Evolutionary conservation across 768 basidiomycete species (phyloP).

Genomic region (Mycena latifolia): DNA sequence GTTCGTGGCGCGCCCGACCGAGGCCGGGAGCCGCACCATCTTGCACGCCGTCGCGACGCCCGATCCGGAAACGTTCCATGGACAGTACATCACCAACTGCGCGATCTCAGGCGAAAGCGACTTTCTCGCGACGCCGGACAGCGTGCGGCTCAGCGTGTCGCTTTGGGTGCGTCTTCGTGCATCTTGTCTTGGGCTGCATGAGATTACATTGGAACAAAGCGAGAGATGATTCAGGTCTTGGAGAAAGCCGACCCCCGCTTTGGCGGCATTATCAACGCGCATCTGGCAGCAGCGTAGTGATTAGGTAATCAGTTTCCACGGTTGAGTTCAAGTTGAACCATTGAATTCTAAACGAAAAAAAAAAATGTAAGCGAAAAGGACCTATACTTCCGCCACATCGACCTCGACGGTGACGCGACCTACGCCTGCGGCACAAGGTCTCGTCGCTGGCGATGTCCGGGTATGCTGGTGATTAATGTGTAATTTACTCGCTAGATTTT

Average conservation of each 20-base stretch:
- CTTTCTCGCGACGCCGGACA: neutral
- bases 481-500: neutral
- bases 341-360: too few species aligned
- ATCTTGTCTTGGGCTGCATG: too few species aligned
- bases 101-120: slow-evolving; percentile 9
- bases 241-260: too few species aligned
- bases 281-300: too few species aligned
- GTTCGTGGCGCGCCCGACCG: slow-evolving; percentile 45
- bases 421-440: slow-evolving; percentile 18
- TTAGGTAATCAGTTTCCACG: too few species aligned
- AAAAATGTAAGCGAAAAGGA: slow-evolving; percentile 73
- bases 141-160: too few species aligned
- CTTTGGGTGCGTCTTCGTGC: too few species aligned
- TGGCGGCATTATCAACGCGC: too few species aligned
- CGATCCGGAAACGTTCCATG: slow-evolving; percentile 8
- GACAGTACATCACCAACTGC: slow-evolving; percentile 20
- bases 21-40: slow-evolving; percentile 51
- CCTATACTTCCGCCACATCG: slow-evolving; percentile 59
- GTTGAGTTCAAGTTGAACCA: too few species aligned
- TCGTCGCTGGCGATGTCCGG: slow-evolving; percentile 27
- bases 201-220: too few species aligned
- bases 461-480: neutral
- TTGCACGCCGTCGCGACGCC: slow-evolving; percentile 47
- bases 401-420: slow-evolving; percentile 21
- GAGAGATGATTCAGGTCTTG: too few species aligned